Percentiles rank a stretch among this genome's conserved stretches.
phyloP scores from a whole-genome alignment of 2,329 filamentous ascomycete species.

The Paraphoma chrysanthemicola region DNA sequence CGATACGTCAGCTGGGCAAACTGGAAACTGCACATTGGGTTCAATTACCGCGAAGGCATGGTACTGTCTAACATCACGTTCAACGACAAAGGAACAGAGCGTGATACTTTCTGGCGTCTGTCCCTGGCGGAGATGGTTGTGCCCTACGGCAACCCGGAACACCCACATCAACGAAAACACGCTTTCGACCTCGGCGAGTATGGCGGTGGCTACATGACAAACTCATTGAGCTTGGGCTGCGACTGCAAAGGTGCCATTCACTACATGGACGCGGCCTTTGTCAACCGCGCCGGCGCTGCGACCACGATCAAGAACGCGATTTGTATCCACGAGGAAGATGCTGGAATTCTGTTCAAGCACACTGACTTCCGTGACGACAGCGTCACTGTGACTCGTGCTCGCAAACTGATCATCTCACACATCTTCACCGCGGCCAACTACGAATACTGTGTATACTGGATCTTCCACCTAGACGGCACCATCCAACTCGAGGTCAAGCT shows the following conservation, averaged over 20 bases:
- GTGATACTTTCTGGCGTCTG: constrained; percentile 86
- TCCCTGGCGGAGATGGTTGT: constrained; percentile 95
- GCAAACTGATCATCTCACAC: constrained; percentile 86
- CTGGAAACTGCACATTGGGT: constrained; percentile 91
- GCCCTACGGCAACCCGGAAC: constrained; percentile 82
- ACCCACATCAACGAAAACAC: constrained; percentile 81
- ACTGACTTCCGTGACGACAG: constrained; percentile 92
- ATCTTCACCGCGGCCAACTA: constrained; percentile 97
- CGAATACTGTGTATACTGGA: constrained; percentile 88
- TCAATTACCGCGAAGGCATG: constrained; percentile 93
- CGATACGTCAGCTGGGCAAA: constrained; percentile 86
- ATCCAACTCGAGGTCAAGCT: constrained; percentile 90
- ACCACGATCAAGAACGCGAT: constrained; percentile 91
- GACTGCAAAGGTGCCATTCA: constrained; percentile 92
- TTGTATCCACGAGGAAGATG: constrained; percentile 94
- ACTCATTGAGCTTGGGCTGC: constrained; percentile 76
- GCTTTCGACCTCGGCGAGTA: constrained; percentile 84
- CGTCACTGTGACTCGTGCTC: constrained; percentile 81
- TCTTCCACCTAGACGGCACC: constrained; percentile 90
- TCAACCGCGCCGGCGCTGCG: constrained; percentile 76
- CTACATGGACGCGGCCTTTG: constrained; percentile 88
- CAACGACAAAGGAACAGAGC: constrained; percentile 78
- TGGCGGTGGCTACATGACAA: constrained; percentile 84
- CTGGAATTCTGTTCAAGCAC: constrained; percentile 92
- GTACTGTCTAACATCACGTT: constrained; percentile 90